phyloP scores from a whole-genome alignment of 176 grass and related monocot genomes.

The Carex scoparia region DNA sequence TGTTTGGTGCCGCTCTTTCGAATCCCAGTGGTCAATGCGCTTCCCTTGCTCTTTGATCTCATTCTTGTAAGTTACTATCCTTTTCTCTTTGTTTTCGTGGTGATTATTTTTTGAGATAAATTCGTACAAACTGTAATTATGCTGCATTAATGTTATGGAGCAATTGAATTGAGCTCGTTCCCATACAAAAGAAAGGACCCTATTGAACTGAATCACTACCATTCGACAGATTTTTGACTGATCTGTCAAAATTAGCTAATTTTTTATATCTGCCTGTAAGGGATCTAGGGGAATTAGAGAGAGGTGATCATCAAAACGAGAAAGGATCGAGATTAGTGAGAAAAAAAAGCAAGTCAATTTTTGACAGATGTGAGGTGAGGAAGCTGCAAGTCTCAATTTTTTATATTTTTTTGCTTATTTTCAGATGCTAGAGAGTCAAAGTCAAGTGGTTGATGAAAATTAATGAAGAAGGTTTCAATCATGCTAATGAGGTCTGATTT shows the following conservation, averaged over 20 bases:
- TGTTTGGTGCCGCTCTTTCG: conserved; percentile 88
- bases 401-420: too few relatives aligned
- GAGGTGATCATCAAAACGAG: not conserved
- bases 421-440: too few relatives aligned
- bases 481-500: too few relatives aligned
- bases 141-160: not conserved
- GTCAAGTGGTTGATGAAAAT: too few relatives aligned
- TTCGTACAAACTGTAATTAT: not conserved
- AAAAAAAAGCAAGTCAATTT: not conserved
- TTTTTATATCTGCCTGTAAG: not conserved
- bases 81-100: not conserved
- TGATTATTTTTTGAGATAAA: not conserved
- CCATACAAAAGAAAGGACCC: too few relatives aligned
- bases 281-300: not conserved
- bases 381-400: too few relatives aligned
- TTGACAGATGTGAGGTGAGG: too few relatives aligned
- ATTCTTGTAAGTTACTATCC: conserved; percentile 44
- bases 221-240: not conserved
- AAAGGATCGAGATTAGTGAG: not conserved
- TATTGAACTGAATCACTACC: too few relatives aligned
- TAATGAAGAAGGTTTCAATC: too few relatives aligned
- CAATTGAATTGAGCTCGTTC: not conserved
- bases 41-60: conserved; percentile 82
- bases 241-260: not conserved
- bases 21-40: conserved; percentile 89